phyloP scores from a whole-genome alignment of 805 yeast species.

The Saturnispora dispora region DNA sequence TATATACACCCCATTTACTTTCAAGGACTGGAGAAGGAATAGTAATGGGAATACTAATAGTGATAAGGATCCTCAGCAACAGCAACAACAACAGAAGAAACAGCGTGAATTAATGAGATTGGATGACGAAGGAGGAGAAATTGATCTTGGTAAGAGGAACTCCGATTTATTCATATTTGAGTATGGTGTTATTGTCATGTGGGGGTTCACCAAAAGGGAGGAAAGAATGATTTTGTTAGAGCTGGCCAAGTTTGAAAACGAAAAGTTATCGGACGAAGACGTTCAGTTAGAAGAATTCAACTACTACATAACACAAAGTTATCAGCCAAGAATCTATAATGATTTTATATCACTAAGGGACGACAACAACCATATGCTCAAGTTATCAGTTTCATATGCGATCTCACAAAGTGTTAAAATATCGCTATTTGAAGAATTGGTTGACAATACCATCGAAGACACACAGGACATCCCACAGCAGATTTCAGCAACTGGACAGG shows the following conservation, averaged over 20 bases:
- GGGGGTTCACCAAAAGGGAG: slow-evolving; percentile 88
- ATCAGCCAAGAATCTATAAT: slow-evolving; percentile 92
- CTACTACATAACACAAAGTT: slow-evolving; percentile 85
- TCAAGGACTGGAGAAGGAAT: slow-evolving; percentile 60
- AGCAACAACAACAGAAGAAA: not conserved
- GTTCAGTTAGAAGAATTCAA: slow-evolving; percentile 92
- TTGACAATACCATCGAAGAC: slow-evolving; percentile 93
- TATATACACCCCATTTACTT: slow-evolving; percentile 81
- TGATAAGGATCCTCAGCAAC: not conserved
- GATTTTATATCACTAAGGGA: slow-evolving; percentile 91
- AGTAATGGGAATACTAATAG: slow-evolving; percentile 1
- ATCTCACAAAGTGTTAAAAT: slow-evolving; percentile 93
- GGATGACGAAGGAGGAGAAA: slow-evolving; percentile 93
- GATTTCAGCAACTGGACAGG: slow-evolving; percentile 90
- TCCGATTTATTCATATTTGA: slow-evolving; percentile 85
- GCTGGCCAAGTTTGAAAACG: slow-evolving; percentile 83
- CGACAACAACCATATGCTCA: slow-evolving; percentile 83
- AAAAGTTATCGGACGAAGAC: slow-evolving; percentile 84
- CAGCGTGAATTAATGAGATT: slow-evolving; percentile 44
- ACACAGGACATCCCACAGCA: slow-evolving; percentile 96
- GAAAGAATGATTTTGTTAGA: slow-evolving; percentile 76
- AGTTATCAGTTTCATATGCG: slow-evolving; percentile 90
- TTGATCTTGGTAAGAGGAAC: slow-evolving; percentile 68
- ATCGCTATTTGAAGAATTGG: slow-evolving; percentile 89
- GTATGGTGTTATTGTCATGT: slow-evolving; percentile 92